These are phyloP conservation scores for Thalassiosira mediterranea DNA, from an alignment of 352 stramenopile genomes.

Conservation along the genomic window DNA sequence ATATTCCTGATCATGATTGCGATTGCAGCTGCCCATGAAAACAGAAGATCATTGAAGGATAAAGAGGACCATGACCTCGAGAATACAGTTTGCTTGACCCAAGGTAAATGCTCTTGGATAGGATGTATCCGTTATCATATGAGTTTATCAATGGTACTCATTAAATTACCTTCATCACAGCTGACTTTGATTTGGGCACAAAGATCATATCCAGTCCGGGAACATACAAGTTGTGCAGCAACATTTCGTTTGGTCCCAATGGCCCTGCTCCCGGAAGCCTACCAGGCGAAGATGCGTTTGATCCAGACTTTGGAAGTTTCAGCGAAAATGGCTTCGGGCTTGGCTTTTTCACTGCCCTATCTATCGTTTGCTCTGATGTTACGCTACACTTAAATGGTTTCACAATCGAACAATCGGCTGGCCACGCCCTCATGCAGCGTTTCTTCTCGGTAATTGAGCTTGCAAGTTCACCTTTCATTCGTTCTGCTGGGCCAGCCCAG, in stretches of 20 bases:
- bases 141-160: too few relatives aligned
- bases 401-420: constrained; percentile 11
- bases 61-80: too few relatives aligned
- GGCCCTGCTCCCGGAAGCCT: background rate
- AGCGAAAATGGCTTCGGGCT: constrained; percentile 23
- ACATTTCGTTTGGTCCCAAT: constrained; percentile 7
- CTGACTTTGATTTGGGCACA: constrained; percentile 1
- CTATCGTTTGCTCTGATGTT: constrained; percentile 4
- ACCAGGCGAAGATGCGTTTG: background rate
- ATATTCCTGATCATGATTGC: too few relatives aligned
- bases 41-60: too few relatives aligned
- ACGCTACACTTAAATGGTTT: constrained; percentile 15
- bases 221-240: constrained; percentile 6
- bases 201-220: constrained; percentile 9
- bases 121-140: too few relatives aligned
- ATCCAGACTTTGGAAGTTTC: constrained; percentile 3
- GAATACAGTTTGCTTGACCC: too few relatives aligned
- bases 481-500: constrained; percentile 4
- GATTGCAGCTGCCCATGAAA: too few relatives aligned
- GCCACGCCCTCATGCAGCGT: constrained; percentile 24
- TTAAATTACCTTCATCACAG: too few relatives aligned
- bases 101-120: too few relatives aligned
- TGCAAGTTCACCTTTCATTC: constrained; percentile 9
- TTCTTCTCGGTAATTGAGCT: constrained; percentile 32
- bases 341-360: constrained; percentile 25